phyloP scores from a whole-genome alignment of 2,329 filamentous ascomycete species.

The Ramichloridium luteum region DNA sequence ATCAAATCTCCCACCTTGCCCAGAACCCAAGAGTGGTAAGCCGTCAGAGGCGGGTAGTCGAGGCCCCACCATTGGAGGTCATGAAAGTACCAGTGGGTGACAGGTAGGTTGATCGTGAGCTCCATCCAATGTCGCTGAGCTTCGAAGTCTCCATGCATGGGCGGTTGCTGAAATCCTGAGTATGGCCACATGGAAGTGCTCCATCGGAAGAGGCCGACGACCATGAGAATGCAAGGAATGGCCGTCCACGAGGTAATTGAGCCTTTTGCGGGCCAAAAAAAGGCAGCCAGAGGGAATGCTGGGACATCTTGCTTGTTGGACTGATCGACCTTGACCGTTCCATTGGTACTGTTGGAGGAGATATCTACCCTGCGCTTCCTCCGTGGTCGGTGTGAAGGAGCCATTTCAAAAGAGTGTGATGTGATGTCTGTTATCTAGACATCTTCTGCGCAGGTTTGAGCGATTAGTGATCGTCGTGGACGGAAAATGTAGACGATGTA shows the following conservation, averaged over 20 bases:
- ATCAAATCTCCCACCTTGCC: conserved; percentile 72
- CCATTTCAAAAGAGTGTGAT: conserved; percentile 9
- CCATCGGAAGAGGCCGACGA: conserved; percentile 85
- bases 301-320: conserved; percentile 43
- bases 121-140: conserved; percentile 99
- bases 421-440: conserved; percentile 4
- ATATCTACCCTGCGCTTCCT: conserved; percentile 33
- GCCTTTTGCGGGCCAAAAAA: conserved; percentile 81
- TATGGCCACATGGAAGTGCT: conserved; percentile 87
- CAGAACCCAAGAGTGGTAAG: conserved; percentile 94
- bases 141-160: conserved; percentile 95
- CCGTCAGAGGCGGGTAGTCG: conserved; percentile 93
- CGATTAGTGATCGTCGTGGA: too few species aligned
- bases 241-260: conserved; percentile 77
- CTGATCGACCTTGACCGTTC: conserved; percentile 32
- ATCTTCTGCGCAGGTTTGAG: conserved; percentile 4
- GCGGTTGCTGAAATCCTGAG: conserved; percentile 72
- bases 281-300: conserved; percentile 81
- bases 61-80: conserved; percentile 95
- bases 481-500: too few species aligned
- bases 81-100: conserved; percentile 96
- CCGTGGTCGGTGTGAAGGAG: conserved; percentile 24
- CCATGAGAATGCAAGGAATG: conserved; percentile 77
- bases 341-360: conserved; percentile 28
- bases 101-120: conserved; percentile 73